These are phyloP conservation scores for Penicillium vulpinum DNA, from an alignment of 2,329 filamentous ascomycete genomes.

Conservation along the genomic window DNA sequence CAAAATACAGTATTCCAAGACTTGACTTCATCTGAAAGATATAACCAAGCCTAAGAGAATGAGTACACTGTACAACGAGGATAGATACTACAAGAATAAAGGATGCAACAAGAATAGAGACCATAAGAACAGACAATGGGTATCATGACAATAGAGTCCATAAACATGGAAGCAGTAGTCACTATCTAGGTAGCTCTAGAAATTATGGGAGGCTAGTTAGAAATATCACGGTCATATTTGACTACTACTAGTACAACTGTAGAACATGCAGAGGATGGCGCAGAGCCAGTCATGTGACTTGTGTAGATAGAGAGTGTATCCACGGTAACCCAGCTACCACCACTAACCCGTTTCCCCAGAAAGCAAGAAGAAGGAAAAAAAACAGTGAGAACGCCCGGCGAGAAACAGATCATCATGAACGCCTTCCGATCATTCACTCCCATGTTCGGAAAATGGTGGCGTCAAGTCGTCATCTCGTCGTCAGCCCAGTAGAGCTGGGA, in stretches of 20 bases:
- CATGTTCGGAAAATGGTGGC: slow-evolving; percentile 19
- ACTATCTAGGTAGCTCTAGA: too few relatives aligned
- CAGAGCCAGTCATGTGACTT: background rate
- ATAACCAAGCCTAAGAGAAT: background rate
- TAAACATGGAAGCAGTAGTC: too few relatives aligned
- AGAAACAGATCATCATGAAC: slow-evolving; percentile 19
- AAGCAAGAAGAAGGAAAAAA: slow-evolving; percentile 10
- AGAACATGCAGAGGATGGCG: background rate
- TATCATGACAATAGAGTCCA: too few relatives aligned
- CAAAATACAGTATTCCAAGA: too few relatives aligned
- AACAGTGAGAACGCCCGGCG: slow-evolving; percentile 15
- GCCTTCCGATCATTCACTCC: slow-evolving; percentile 21
- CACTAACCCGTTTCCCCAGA: slow-evolving; percentile 17
- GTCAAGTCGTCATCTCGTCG: slow-evolving; percentile 25
- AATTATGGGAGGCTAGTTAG: too few relatives aligned
- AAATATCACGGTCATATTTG: background rate
- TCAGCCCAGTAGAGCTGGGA: slow-evolving; percentile 15
- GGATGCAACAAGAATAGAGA: too few relatives aligned
- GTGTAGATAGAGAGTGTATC: slow-evolving; percentile 2
- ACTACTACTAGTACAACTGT: background rate
- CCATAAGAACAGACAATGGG: too few relatives aligned
- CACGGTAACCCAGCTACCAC: background rate
- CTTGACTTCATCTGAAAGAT: background rate
- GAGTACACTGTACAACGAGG: too few relatives aligned
- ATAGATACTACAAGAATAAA: too few relatives aligned